Conservation (phyloP, 1,139 yeast species). For the Magnusiomyces clavatus region DNA sequence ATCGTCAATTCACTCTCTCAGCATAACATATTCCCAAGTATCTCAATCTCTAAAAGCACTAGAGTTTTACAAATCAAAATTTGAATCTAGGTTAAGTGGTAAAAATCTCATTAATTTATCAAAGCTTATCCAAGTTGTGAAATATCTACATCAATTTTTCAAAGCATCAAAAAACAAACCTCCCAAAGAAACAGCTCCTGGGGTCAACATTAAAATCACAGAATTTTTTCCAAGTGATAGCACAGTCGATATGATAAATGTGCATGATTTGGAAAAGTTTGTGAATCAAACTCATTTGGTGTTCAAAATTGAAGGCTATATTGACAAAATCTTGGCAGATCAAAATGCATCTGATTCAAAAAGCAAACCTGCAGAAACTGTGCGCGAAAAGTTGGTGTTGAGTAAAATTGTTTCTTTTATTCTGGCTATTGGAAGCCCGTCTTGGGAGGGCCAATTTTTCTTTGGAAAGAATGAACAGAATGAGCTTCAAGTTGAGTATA, state of each 20-base stretch:
- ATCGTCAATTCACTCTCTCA: slow-evolving; percentile 57
- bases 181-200: slow-evolving; percentile 38
- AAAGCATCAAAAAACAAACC: slow-evolving; percentile 26
- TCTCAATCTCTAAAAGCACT: slow-evolving; percentile 40
- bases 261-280: slow-evolving; percentile 59
- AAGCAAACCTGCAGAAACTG: slow-evolving; percentile 16
- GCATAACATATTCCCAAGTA: slow-evolving; percentile 47
- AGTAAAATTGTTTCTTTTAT: slow-evolving; percentile 62
- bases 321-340: slow-evolving; percentile 32
- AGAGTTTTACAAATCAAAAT: slow-evolving; percentile 49
- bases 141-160: slow-evolving; percentile 42
- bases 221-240: slow-evolving; percentile 42
- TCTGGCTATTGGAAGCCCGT: slow-evolving; percentile 61
- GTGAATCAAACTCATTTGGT: slow-evolving; percentile 67
- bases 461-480: slow-evolving; percentile 41
- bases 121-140: slow-evolving; percentile 55
- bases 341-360: neutral
- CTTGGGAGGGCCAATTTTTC: slow-evolving; percentile 73
- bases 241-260: slow-evolving; percentile 65
- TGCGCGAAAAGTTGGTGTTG: slow-evolving; percentile 42
- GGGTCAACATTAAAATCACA: slow-evolving; percentile 44
- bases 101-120: slow-evolving; percentile 64
- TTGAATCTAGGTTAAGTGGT: slow-evolving; percentile 56
- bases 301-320: slow-evolving; percentile 70
- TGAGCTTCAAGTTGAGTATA: slow-evolving; percentile 42